These are phyloP conservation scores for Phanerochaete sordida DNA, from an alignment of 768 basidiomycete species.

Conservation along the genomic window DNA sequence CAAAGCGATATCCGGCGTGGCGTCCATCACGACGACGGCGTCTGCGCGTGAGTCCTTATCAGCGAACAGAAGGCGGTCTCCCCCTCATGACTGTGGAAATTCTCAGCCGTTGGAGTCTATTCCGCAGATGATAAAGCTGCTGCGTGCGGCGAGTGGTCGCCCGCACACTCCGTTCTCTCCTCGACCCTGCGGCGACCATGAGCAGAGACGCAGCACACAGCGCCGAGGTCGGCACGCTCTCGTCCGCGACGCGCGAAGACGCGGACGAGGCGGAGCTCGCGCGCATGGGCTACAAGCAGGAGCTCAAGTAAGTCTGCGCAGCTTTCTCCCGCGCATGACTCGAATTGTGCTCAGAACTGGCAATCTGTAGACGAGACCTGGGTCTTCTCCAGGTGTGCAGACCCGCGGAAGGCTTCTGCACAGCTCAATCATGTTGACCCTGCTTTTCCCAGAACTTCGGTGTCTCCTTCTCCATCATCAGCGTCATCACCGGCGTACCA, in stretches of 20 bases:
- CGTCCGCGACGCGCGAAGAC: background rate
- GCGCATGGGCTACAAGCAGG: slow-evolving; percentile 71
- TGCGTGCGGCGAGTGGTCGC: background rate
- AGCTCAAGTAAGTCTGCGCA: slow-evolving; percentile 46
- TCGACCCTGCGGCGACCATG: background rate
- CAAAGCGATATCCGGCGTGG: background rate
- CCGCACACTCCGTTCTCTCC: background rate
- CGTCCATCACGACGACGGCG: background rate
- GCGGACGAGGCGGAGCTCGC: slow-evolving; percentile 61
- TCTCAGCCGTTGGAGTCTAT: background rate
- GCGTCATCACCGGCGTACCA: slow-evolving; percentile 68
- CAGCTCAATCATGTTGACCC: background rate
- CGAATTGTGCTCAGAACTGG: background rate
- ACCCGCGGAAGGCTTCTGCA: background rate
- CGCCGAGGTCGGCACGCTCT: slow-evolving; percentile 4
- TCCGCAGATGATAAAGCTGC: background rate
- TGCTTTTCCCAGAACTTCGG: slow-evolving; percentile 65
- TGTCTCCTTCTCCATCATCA: slow-evolving; percentile 74
- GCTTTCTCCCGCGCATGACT: background rate
- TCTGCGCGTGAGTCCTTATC: background rate
- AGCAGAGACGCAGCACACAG: slow-evolving; percentile 1
- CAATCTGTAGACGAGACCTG: slow-evolving; percentile 49
- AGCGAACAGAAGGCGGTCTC: background rate
- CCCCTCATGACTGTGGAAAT: background rate
- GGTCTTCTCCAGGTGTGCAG: slow-evolving; percentile 53